Evolutionary conservation across 768 basidiomycete species (phyloP).

Genomic region (Termitomyces sp.): DNA sequence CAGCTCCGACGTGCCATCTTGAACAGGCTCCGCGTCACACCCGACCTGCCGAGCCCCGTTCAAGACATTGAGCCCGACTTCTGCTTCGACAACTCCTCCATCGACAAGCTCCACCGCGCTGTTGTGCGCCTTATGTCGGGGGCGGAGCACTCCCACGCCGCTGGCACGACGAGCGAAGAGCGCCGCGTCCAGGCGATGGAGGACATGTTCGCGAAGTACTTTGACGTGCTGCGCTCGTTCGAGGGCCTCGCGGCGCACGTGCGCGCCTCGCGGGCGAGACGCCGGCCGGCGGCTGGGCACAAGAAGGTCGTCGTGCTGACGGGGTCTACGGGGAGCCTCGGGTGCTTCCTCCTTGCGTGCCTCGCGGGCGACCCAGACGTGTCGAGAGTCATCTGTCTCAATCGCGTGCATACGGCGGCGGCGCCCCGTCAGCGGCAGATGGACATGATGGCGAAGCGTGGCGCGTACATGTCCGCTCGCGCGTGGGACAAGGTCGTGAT

Average conservation of each 20-base stretch:
- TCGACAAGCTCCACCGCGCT: constrained; percentile 18
- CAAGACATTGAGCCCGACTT: constrained; percentile 21
- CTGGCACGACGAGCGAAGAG: constrained; percentile 5
- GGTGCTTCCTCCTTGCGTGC: constrained; percentile 24
- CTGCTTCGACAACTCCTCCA: constrained; percentile 24
- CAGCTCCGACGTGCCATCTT: constrained; percentile 25
- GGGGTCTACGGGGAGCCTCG: constrained; percentile 32
- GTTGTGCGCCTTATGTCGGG: constrained; percentile 15
- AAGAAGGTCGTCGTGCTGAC: constrained; percentile 26
- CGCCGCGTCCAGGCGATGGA: constrained; percentile 21
- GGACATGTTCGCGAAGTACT: constrained; percentile 22
- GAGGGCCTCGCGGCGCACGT: constrained; percentile 8
- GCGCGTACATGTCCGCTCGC: constrained; percentile 15
- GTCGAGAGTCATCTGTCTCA: constrained; percentile 25
- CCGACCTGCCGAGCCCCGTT: constrained; percentile 12
- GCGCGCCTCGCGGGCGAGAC: constrained; percentile 8
- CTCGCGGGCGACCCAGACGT: constrained; percentile 20
- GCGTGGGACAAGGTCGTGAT: constrained; percentile 25
- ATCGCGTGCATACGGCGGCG: constrained; percentile 15
- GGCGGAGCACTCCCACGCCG: background rate
- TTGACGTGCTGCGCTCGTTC: constrained; percentile 6
- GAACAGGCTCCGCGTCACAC: constrained; percentile 18
- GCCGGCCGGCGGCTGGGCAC: constrained; percentile 1
- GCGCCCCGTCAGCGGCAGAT: constrained; percentile 20
- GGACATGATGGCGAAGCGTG: constrained; percentile 24